A percentile compares a stretch with the other conserved stretches of the same genome.
These are phyloP conservation scores for Exobasidium cylindrosporum DNA, from an alignment of 1,284 basidiomycete genomes.

Conservation along the genomic window DNA sequence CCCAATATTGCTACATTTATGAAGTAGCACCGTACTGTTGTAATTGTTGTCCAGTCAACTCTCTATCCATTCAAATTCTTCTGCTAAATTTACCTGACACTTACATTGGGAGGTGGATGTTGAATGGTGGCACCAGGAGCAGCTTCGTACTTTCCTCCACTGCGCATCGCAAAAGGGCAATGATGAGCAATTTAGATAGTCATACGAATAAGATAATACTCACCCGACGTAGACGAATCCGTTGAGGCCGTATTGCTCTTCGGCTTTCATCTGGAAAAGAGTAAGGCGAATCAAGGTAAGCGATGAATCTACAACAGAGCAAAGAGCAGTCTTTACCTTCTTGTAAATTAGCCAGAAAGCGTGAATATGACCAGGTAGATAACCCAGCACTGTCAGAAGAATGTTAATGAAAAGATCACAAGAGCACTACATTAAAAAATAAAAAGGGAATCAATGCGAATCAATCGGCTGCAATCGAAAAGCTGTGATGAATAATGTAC, in stretches of 20 bases:
- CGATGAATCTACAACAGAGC: neutral
- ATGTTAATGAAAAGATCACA: conserved; percentile 17
- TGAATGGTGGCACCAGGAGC: conserved; percentile 4
- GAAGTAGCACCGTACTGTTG: too few species aligned
- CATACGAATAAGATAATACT: neutral
- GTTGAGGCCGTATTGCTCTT: conserved; percentile 11
- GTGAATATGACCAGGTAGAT: conserved; percentile 10
- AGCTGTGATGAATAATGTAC: neutral
- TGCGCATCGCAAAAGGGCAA: neutral
- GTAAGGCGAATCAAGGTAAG: neutral
- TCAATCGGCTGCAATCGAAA: neutral
- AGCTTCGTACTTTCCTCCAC: conserved; percentile 11
- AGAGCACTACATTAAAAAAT: conserved; percentile 10
- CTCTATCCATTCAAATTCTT: too few species aligned
- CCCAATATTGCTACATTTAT: too few species aligned
- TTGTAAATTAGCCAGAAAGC: conserved; percentile 14
- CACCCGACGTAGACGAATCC: conserved; percentile 11
- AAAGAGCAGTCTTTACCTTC: conserved; percentile 1
- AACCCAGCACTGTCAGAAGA: conserved; percentile 8
- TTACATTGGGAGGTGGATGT: conserved; percentile 16
- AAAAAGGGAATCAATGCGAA: neutral
- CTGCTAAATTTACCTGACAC: neutral
- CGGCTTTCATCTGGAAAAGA: conserved; percentile 14
- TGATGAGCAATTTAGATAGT: neutral
- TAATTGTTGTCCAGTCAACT: too few species aligned